Evolutionary conservation across 31 red algal genomes (phyloP).

Genomic region (Pterothamnion heteromorphum): DNA sequence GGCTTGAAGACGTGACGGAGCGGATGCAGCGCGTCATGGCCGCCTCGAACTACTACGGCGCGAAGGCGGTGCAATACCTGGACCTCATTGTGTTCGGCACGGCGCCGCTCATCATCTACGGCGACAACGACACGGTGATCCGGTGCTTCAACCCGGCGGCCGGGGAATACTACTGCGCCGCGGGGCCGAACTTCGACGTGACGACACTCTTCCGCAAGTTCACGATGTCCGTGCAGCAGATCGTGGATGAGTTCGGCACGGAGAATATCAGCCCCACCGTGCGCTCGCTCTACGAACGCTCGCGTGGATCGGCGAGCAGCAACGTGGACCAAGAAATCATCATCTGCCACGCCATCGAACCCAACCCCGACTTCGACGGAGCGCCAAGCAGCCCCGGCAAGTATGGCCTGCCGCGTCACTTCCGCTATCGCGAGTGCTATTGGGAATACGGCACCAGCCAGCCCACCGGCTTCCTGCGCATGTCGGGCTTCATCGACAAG

Average conservation of each 20-base stretch:
- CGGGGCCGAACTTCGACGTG: background rate
- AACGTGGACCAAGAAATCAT: background rate
- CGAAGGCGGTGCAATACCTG: background rate
- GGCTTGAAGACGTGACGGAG: background rate
- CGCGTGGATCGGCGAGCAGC: background rate
- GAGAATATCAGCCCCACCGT: background rate
- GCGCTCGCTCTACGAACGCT: background rate
- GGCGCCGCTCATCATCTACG: background rate
- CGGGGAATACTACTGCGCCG: background rate
- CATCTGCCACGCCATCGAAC: background rate
- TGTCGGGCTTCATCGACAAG: background rate
- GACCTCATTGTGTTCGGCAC: background rate
- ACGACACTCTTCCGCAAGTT: background rate
- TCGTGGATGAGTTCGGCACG: background rate
- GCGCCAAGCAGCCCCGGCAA: background rate
- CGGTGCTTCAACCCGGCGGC: background rate
- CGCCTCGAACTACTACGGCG: background rate
- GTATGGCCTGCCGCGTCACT: too few species aligned
- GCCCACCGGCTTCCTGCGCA: background rate
- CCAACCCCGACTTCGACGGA: too few species aligned
- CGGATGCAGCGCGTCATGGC: background rate
- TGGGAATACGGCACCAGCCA: background rate
- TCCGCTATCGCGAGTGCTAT: background rate
- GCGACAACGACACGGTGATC: background rate
- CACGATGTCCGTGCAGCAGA: background rate